These are phyloP conservation scores for Claviceps digitariae DNA, from an alignment of 2,329 filamentous ascomycete genomes.

Conservation along the genomic window DNA sequence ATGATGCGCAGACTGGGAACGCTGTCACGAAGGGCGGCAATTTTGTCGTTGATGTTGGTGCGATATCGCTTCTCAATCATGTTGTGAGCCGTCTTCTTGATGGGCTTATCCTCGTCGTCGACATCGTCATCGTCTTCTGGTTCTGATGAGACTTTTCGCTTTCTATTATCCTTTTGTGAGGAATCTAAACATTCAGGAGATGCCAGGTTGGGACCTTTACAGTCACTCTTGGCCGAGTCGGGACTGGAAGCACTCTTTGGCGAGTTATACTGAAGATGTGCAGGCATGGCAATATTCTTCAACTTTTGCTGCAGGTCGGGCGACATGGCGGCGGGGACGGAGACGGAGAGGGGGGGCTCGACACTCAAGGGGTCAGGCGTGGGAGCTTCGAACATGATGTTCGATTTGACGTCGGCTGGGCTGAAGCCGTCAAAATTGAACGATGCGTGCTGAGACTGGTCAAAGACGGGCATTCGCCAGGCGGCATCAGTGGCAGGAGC, in stretches of 20 bases:
- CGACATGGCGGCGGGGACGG: constrained; percentile 28
- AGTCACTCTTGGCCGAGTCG: constrained; percentile 36
- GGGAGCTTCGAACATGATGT: constrained; percentile 16
- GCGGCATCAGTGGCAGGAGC: constrained; percentile 20
- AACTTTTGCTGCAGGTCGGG: constrained; percentile 39
- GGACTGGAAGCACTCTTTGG: constrained; percentile 46
- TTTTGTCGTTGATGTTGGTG: constrained; percentile 95
- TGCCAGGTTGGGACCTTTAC: constrained; percentile 34
- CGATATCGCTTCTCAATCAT: constrained; percentile 97
- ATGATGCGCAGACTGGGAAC: constrained; percentile 82
- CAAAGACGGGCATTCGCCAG: constrained; percentile 22
- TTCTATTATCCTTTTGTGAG: constrained; percentile 39
- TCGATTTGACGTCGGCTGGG: constrained; percentile 22
- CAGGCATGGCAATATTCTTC: constrained; percentile 50
- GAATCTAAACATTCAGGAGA: constrained; percentile 43
- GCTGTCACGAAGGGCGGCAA: constrained; percentile 79
- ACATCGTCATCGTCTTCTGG: constrained; percentile 40
- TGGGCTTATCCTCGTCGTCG: constrained; percentile 38
- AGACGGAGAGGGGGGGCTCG: constrained; percentile 10
- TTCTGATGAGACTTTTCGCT: constrained; percentile 56
- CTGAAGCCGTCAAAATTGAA: constrained; percentile 19
- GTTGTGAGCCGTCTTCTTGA: constrained; percentile 92
- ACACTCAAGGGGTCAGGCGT: constrained; percentile 1
- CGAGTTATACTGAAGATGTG: constrained; percentile 46
- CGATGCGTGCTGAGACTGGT: constrained; percentile 19